Base-by-base conservation (phyloP, 2,329 filamentous ascomycete species). In the Zymoseptoria crescenta region DNA sequence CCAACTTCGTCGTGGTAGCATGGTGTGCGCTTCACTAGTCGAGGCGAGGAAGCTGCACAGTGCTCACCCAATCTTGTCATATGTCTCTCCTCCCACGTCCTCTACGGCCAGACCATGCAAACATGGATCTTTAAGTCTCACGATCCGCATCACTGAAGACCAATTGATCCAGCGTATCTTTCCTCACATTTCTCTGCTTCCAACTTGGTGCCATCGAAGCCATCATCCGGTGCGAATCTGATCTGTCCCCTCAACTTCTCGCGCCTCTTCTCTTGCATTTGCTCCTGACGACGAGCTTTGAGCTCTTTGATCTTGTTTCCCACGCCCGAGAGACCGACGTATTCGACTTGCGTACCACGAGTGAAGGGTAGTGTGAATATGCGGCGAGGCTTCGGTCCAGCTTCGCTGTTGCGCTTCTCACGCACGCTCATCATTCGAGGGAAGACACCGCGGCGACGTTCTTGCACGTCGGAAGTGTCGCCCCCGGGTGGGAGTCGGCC, bases 221-320 rank as follows among this genome's bases (percentile, higher is more conserved):
- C 57, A 35, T 24, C 49, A 53, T 64, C 35, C 16, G 35, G 35
- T 16, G 13, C 7, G 16, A 45, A 45, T n/a, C 35, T 79, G 66
- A 86, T 86, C 57, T 77, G 81, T 57, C 77, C 76, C 62, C 82
- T 78, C 55, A 86, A 72, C 59, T 73, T 76, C 62, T 81, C 76
- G 60, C 83, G 74, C 60, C 80, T 73, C 63, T 77, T 79, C 68
- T 85, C 80, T 55, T 77, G 75, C 62, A 73, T 77, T 56, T 74
- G 71, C 59, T 80, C 76, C 54, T 77, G 75, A 54, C 75, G 74
- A 55, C 69, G 68, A 62, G 74, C 73, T 60, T 74, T 72, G n/a
- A 72, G 67, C 50, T 78, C 76, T 45, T 73, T 70, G 7, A 83
- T 61, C 55, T 75, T 77, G 49, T 77, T 75, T 52, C 77, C 78